Conservation (phyloP, 495 filamentous ascomycete genomes). For the Beverwykella pulmonaria region DNA sequence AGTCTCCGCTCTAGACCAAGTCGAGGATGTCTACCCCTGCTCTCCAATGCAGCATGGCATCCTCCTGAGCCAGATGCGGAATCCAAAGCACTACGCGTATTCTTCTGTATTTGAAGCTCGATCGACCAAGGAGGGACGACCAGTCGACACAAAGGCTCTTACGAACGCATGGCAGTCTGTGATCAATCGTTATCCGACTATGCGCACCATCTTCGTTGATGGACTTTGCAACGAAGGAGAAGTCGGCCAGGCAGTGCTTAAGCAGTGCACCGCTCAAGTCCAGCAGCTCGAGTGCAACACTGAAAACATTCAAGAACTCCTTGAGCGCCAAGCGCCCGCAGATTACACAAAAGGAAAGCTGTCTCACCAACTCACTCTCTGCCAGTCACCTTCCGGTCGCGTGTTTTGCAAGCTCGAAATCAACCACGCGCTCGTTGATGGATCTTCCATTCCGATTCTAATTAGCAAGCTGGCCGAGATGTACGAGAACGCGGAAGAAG, state of each 20-base stretch:
- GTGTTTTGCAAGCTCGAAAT: conserved; percentile 57
- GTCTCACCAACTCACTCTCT: conserved; percentile 55
- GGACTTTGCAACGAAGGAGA: no score
- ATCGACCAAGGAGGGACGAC: conserved; percentile 19
- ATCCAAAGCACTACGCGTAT: conserved; percentile 52
- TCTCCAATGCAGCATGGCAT: conserved; percentile 51
- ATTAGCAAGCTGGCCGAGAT: conserved; percentile 51
- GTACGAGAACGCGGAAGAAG: conserved; percentile 48
- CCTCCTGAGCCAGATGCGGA: conserved; percentile 52
- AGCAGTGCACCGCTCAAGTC: no score
- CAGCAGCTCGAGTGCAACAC: no score
- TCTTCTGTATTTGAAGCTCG: conserved; percentile 52
- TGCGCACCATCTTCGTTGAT: no score
- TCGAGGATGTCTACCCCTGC: conserved; percentile 51
- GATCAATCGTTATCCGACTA: no score
- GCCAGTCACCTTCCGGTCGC: conserved; percentile 44
- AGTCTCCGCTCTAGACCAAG: conserved; percentile 29
- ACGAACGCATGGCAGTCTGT: no score
- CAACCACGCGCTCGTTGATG: conserved; percentile 58
- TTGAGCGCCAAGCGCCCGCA: no score
- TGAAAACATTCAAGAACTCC: no score
- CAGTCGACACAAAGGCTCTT: no score
- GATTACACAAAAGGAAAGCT: no score
- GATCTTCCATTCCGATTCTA: conserved; percentile 51
- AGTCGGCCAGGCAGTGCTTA: no score